phyloP scores from a whole-genome alignment of 768 basidiomycete genomes.

The Lentinus brumalis region DNA sequence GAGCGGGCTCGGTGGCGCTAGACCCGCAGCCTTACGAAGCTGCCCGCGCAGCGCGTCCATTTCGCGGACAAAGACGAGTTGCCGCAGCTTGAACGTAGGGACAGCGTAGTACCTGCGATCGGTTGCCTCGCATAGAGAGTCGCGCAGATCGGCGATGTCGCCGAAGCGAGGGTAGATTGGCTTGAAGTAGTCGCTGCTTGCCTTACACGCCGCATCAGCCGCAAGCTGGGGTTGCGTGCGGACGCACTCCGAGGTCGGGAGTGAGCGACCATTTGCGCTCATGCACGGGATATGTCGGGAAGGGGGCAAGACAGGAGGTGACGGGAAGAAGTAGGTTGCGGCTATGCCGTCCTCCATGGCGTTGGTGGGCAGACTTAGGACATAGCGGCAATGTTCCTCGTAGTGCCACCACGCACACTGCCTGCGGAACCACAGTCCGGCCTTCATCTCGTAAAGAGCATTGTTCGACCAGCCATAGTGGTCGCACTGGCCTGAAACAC shows the following conservation, averaged over 20 bases:
- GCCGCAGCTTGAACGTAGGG: slow-evolving; percentile 4
- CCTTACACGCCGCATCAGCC: background rate
- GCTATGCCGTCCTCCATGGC: background rate
- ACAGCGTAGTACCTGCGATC: slow-evolving; percentile 11
- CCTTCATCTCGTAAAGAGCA: background rate
- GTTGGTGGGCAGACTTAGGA: background rate
- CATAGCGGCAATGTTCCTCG: background rate
- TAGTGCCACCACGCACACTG: slow-evolving; percentile 2
- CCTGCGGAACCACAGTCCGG: background rate
- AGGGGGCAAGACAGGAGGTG: background rate
- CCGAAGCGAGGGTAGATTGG: slow-evolving; percentile 15
- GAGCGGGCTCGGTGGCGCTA: background rate
- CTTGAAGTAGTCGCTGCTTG: background rate
- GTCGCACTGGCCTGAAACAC: background rate
- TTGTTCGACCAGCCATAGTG: slow-evolving; percentile 2
- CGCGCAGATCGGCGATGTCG: slow-evolving; percentile 9
- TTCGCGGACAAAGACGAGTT: slow-evolving; percentile 7
- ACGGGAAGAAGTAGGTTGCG: background rate
- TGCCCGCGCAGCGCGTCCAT: slow-evolving; percentile 4
- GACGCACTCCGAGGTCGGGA: background rate
- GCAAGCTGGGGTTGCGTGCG: background rate
- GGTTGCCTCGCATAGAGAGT: slow-evolving; percentile 8
- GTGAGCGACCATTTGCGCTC: background rate
- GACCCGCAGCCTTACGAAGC: background rate
- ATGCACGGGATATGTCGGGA: background rate